Conservation (phyloP, 1,139 yeast genomes). For the Petasospora fabianii region DNA sequence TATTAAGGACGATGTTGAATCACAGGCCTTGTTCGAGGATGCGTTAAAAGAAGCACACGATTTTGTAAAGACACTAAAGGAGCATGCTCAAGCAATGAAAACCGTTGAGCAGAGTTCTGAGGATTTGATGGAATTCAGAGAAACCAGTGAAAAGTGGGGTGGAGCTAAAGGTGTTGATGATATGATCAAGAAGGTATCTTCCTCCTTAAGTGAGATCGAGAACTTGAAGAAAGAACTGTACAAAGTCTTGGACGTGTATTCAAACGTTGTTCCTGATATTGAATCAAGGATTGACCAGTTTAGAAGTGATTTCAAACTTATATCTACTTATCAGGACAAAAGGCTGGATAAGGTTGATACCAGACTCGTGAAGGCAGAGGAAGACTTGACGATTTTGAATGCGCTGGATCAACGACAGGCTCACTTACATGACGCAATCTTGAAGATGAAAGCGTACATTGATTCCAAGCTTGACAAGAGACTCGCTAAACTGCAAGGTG, state of each 20-base stretch:
- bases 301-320: no score
- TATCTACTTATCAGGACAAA: not conserved
- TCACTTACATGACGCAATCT: not conserved
- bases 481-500: not conserved
- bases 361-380: no score
- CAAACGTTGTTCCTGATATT: no score
- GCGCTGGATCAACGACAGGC: not conserved
- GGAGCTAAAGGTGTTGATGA: no score
- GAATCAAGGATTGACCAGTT: no score
- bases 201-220: not conserved
- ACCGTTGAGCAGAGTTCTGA: not conserved
- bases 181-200: no score
- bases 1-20: not conserved
- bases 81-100: not conserved
- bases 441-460: not conserved
- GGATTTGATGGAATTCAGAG: not conserved
- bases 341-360: not conserved
- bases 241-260: not conserved
- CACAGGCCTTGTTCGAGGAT: not conserved
- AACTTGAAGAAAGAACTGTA: not conserved
- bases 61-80: not conserved
- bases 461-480: not conserved
- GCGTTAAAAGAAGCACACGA: conserved; percentile 1
- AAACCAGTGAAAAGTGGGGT: not conserved
- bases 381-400: not conserved